Evolutionary conservation across 2,329 filamentous ascomycete genomes (phyloP).

Genomic region (Fusarium buxicola): DNA sequence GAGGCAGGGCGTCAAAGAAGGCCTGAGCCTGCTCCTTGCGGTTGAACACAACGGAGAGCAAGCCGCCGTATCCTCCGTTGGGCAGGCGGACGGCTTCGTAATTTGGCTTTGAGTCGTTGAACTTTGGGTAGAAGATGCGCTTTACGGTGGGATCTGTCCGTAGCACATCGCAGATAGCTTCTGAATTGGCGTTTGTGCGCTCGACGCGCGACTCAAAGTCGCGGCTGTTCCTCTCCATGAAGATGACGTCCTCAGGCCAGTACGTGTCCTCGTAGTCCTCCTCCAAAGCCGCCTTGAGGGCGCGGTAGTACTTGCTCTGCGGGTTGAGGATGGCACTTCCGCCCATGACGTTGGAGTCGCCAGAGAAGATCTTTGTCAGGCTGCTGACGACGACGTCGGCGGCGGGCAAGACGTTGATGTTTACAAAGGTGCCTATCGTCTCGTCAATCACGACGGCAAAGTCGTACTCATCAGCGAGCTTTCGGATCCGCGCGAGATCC

Average conservation of each 20-base stretch:
- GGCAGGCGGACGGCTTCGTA: conserved; percentile 84
- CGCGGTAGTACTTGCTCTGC: conserved; percentile 74
- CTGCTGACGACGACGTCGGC: conserved; percentile 95
- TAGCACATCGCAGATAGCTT: conserved; percentile 82
- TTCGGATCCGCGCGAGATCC: conserved; percentile 83
- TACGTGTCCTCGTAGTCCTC: conserved; percentile 86
- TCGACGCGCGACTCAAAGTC: conserved; percentile 88
- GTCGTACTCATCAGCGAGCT: conserved; percentile 82
- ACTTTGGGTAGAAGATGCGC: conserved; percentile 87
- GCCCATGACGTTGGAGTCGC: conserved; percentile 98
- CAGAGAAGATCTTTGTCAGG: conserved; percentile 96
- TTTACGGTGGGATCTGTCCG: conserved; percentile 73
- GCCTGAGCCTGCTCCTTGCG: conserved; percentile 75
- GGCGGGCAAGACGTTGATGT: conserved; percentile 90
- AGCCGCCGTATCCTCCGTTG: conserved; percentile 86
- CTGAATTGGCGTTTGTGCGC: conserved; percentile 86
- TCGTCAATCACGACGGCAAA: conserved; percentile 95
- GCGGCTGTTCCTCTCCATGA: conserved; percentile 95
- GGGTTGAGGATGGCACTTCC: conserved; percentile 77
- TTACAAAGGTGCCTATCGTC: conserved; percentile 96
- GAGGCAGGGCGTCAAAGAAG: conserved; percentile 89
- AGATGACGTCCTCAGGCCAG: conserved; percentile 94
- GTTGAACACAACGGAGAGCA: conserved; percentile 87
- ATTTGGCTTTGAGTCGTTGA: conserved; percentile 72
- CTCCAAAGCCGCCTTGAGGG: conserved; percentile 74